A percentile compares a stretch with the other conserved stretches of the same genome.
Conservation (phyloP, 2,329 filamentous ascomycete species). For the Sporothrix brunneoviolacea region DNA sequence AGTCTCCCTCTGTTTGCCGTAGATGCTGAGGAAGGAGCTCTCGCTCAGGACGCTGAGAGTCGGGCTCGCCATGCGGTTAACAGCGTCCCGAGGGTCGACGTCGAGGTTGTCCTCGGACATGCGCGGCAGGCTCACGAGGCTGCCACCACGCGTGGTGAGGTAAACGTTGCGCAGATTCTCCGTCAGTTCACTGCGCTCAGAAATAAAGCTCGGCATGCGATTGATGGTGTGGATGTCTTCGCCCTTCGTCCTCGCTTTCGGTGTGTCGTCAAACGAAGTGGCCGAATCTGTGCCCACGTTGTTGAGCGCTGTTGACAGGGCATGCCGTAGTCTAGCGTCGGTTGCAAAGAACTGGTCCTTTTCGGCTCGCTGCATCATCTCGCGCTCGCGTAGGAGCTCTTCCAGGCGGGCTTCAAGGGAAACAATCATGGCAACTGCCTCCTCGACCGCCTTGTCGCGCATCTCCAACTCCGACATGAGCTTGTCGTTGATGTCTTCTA, state of each 20-base stretch:
- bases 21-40: conserved; percentile 60
- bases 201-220: conserved; percentile 60
- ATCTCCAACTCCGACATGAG: conserved; percentile 57
- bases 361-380: conserved; percentile 45
- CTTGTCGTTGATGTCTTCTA: conserved; percentile 51
- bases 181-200: conserved; percentile 51
- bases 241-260: conserved; percentile 23
- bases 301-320: conserved; percentile 18
- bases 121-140: conserved; percentile 43
- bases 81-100: conserved; percentile 22
- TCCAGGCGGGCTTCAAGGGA: conserved; percentile 55
- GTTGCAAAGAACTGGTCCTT: conserved; percentile 29
- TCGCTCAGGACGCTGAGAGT: conserved; percentile 59
- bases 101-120: conserved; percentile 36
- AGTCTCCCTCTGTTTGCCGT: conserved; percentile 39
- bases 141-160: conserved; percentile 39
- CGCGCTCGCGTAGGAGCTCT: conserved; percentile 45
- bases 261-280: conserved; percentile 15
- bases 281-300: background rate
- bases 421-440: conserved; percentile 65
- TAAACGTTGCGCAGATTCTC: conserved; percentile 57
- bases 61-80: conserved; percentile 47
- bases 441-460: conserved; percentile 62
- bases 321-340: conserved; percentile 21
- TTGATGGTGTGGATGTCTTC: conserved; percentile 37